Evolutionary conservation across 371 early-diverging fungal species (phyloP).

Genomic region (Mortierella sp.): DNA sequence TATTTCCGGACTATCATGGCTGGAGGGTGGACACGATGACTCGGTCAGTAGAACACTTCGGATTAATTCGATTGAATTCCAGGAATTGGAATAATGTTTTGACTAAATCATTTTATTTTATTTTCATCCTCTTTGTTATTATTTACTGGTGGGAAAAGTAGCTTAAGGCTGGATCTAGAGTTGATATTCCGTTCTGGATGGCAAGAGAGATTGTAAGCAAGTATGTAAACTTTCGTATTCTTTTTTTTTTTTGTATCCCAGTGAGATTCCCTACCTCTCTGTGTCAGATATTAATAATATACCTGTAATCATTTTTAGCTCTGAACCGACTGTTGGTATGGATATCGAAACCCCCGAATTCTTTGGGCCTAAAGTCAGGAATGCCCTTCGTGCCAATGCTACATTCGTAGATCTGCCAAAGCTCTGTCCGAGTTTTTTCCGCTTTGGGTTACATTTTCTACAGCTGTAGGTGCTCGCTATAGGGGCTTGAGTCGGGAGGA

Average conservation of each 20-base stretch:
- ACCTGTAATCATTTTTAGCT: constrained; percentile 6
- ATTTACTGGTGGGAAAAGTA: constrained; percentile 3
- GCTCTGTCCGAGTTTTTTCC: constrained; percentile 65
- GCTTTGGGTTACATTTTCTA: constrained; percentile 59
- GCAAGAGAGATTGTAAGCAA: constrained; percentile 59
- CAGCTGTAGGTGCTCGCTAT: constrained; percentile 28
- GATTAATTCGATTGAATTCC: neutral
- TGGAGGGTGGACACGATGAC: constrained; percentile 58
- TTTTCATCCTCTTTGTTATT: neutral
- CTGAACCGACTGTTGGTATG: constrained; percentile 39
- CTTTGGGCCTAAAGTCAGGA: constrained; percentile 60
- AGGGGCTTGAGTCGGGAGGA: neutral
- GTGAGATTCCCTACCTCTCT: too few relatives aligned
- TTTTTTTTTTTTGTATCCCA: neutral
- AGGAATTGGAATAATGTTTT: neutral
- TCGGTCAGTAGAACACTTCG: constrained; percentile 25
- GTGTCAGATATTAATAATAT: neutral
- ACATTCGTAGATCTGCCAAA: constrained; percentile 62
- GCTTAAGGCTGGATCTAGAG: constrained; percentile 61
- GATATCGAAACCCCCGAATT: constrained; percentile 66
- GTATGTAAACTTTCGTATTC: constrained; percentile 26
- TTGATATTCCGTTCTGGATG: constrained; percentile 72
- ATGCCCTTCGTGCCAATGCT: constrained; percentile 63
- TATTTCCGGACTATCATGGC: constrained; percentile 50
- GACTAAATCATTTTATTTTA: neutral